These are phyloP conservation scores for Boletus sp. DNA, from an alignment of 1,284 basidiomycete species.

Conservation along the genomic window DNA sequence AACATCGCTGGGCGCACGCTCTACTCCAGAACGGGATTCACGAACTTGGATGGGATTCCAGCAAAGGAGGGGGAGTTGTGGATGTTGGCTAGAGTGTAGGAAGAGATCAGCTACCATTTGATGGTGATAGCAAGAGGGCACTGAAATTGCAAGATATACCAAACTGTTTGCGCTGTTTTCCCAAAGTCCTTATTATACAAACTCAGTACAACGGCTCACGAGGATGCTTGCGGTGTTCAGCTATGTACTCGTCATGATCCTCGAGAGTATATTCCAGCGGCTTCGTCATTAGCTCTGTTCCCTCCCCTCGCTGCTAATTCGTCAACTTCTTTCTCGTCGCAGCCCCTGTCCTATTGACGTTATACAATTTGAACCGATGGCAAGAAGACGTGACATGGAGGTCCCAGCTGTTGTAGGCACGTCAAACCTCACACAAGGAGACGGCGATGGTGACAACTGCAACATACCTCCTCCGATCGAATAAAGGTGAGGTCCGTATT, in stretches of 20 bases:
- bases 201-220: constrained; percentile 12
- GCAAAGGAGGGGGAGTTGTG: constrained; percentile 16
- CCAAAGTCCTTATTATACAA: background rate
- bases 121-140: background rate
- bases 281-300: constrained; percentile 11
- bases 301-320: constrained; percentile 37
- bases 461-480: constrained; percentile 52
- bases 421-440: background rate
- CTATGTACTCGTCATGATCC: constrained; percentile 10
- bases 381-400: constrained; percentile 54
- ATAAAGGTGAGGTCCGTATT: constrained; percentile 57
- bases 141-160: background rate
- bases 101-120: background rate
- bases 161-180: background rate
- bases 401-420: constrained; percentile 41
- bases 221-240: constrained; percentile 10
- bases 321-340: constrained; percentile 42
- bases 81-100: constrained; percentile 22
- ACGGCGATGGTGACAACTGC: too few species aligned
- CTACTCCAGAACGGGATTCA: constrained; percentile 26
- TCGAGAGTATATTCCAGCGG: constrained; percentile 14
- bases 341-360: constrained; percentile 44
- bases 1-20: constrained; percentile 18
- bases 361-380: constrained; percentile 53
- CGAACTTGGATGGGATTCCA: constrained; percentile 7